Base-by-base conservation (phyloP, 176 grass and related monocot species). In the Ampelocalamus luodianensis region DNA sequence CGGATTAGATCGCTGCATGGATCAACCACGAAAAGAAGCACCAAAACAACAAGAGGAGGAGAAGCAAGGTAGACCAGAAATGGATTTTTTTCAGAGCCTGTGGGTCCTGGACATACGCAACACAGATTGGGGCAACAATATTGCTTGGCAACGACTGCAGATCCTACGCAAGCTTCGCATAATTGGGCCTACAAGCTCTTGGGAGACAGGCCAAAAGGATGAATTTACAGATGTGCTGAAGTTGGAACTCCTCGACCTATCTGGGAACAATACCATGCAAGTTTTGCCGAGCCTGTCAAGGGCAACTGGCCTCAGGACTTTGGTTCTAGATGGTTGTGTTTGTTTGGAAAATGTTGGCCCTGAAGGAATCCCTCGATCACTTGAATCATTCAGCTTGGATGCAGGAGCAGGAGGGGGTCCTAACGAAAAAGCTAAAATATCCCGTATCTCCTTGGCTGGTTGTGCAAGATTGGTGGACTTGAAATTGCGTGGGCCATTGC, bases 131-230 rank as follows among this genome's bases (percentile, higher is more conserved):
- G 32, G 0, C 1, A 80, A 0, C 0, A 44, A 44, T 0, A 8
- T 73, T 42, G 10, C n/a, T 3, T 87, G 85, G 85, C 1, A 17
- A 29, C 58, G 1, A 4, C 1, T 87, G 3, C 16, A 14, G 0
- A 87, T 18, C n/a, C 23, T 87, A 24, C 42, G 2, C 0, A 79
- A 10, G 84, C 84, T 86, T 24, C 66, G 66, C 2, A 5, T 86
- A 15, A 24, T 24, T 1, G 23, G 67, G 0, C 37, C 69, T 3
- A 81, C 68, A 4, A 9, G 23, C n/a, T 14, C 15, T 1, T 76
- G 73, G 63, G 37, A 58, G 50, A 68, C 1, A 11, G 37, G 4
- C 0, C 18, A 55, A 3, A 55, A 22, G 53, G 56, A 71, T 13
- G 79, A 59, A 42, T 81, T 81, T 3, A 10, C 0, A 0, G 4